Conservation (phyloP, 2,329 filamentous ascomycete genomes). For the Colletotrichum magnum region DNA sequence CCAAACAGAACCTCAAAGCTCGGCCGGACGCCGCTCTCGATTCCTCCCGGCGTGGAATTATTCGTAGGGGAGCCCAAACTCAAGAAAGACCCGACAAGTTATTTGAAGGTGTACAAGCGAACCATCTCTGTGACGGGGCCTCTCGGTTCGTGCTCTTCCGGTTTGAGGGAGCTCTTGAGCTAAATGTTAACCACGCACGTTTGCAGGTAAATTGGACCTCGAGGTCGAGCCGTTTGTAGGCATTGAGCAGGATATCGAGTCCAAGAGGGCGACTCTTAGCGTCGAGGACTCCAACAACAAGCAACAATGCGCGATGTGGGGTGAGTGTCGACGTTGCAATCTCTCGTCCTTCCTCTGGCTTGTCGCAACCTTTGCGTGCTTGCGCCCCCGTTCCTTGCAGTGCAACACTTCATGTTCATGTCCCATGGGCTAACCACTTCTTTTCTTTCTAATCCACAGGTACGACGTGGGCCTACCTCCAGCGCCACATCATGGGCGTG, state of each 20-base stretch:
- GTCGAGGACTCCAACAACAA: constrained; percentile 78
- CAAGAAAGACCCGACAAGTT: constrained; percentile 69
- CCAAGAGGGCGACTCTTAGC: constrained; percentile 75
- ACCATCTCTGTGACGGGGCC: constrained; percentile 85
- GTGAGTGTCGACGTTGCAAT: constrained; percentile 61
- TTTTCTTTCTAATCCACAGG: constrained; percentile 63
- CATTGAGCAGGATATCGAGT: constrained; percentile 76
- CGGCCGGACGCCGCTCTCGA: constrained; percentile 82
- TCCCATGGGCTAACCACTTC: constrained; percentile 41
- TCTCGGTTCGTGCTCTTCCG: constrained; percentile 69
- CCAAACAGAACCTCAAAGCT: constrained; percentile 82
- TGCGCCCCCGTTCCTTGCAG: too few species aligned
- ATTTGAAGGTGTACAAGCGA: constrained; percentile 73
- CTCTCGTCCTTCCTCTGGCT: constrained; percentile 10
- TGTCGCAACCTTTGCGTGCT: neutral
- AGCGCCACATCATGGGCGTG: constrained; percentile 92
- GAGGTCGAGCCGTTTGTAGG: constrained; percentile 84
- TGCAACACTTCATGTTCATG: too few species aligned
- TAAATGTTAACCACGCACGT: constrained; percentile 25
- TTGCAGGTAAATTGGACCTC: constrained; percentile 79
- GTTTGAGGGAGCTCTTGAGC: neutral
- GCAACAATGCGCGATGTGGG: constrained; percentile 96
- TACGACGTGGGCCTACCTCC: constrained; percentile 89
- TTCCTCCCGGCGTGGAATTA: constrained; percentile 88
- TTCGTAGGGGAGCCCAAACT: constrained; percentile 74